A percentile compares a stretch with the other conserved stretches of the same genome.
phyloP scores from a whole-genome alignment of 306 rosid species.

The Castanea mollissima region DNA sequence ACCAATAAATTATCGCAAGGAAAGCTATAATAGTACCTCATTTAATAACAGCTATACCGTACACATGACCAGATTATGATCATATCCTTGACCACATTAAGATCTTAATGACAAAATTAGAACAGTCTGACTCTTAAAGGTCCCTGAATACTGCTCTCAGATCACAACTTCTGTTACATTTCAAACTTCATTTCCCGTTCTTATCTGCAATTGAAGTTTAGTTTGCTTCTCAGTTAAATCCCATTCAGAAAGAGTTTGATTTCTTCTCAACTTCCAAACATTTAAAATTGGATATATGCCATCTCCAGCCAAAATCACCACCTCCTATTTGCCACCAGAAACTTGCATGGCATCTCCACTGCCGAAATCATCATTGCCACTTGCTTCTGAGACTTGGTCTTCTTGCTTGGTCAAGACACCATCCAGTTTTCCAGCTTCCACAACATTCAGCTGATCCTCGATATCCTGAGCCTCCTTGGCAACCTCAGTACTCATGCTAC shows the following conservation, averaged over 20 bases:
- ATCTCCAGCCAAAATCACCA: constrained; percentile 14
- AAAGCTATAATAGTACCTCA: constrained; percentile 3
- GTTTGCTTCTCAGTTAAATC: constrained; percentile 4
- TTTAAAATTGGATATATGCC: neutral
- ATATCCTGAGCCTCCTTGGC: constrained; percentile 15
- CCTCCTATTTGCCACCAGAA: constrained; percentile 20
- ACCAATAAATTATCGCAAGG: neutral
- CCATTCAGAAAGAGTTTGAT: neutral
- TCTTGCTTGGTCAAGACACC: constrained; percentile 13
- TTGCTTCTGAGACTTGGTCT: constrained; percentile 16
- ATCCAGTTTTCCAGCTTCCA: constrained; percentile 26
- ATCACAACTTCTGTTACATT: neutral
- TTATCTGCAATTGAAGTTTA: neutral
- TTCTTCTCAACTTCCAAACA: constrained; percentile 5
- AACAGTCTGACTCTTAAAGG: neutral
- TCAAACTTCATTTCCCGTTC: neutral
- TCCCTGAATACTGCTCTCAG: neutral
- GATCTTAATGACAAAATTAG: neutral
- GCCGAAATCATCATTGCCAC: neutral
- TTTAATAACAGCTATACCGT: constrained; percentile 12
- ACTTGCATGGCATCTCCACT: constrained; percentile 19
- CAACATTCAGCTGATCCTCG: constrained; percentile 24
- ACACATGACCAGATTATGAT: constrained; percentile 4
- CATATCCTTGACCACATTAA: neutral
- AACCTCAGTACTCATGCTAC: constrained; percentile 6